phyloP scores from a whole-genome alignment of 371 early-diverging fungal species.

The Polyrhizophydium stewartii region DNA sequence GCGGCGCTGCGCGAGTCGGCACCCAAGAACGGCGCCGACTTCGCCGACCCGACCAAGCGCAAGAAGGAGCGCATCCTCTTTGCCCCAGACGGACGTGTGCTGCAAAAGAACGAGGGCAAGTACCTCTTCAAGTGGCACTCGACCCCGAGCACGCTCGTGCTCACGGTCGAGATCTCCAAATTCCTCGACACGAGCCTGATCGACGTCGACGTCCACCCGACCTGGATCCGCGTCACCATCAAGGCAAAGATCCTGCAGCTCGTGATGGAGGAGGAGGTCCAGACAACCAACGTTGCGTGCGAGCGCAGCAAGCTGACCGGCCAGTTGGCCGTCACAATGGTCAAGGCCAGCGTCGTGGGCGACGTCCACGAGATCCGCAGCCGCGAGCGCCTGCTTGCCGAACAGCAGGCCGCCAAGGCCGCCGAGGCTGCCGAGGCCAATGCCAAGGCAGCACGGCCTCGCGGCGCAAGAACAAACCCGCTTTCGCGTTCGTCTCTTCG shows the following conservation, averaged over 20 bases:
- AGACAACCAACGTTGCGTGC: conserved; percentile 19
- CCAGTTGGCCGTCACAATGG: conserved; percentile 36
- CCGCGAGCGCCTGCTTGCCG: not conserved
- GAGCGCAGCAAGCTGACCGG: conserved; percentile 42
- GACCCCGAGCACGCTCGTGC: conserved; percentile 14
- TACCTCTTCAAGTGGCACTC: conserved; percentile 26
- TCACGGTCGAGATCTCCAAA: conserved; percentile 36
- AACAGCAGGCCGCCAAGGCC: conserved; percentile 1
- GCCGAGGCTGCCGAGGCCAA: not conserved
- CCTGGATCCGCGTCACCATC: conserved; percentile 30
- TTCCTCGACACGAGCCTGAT: conserved; percentile 43
- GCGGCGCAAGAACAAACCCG: too few relatives aligned
- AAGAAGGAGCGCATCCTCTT: conserved; percentile 7
- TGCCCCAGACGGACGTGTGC: conserved; percentile 38
- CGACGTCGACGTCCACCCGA: conserved; percentile 39
- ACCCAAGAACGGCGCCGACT: conserved; percentile 6
- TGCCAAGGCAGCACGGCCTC: too few relatives aligned
- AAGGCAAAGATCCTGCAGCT: conserved; percentile 46
- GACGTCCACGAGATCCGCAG: conserved; percentile 8
- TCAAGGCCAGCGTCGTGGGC: conserved; percentile 8
- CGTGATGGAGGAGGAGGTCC: conserved; percentile 28
- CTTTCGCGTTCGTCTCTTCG: too few relatives aligned
- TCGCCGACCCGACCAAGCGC: not conserved
- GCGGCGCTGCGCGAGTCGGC: too few relatives aligned
- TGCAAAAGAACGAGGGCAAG: conserved; percentile 50